These are phyloP conservation scores for Dryadomyces quercivorus DNA, from an alignment of 2,329 filamentous ascomycete genomes.

Conservation along the genomic window DNA sequence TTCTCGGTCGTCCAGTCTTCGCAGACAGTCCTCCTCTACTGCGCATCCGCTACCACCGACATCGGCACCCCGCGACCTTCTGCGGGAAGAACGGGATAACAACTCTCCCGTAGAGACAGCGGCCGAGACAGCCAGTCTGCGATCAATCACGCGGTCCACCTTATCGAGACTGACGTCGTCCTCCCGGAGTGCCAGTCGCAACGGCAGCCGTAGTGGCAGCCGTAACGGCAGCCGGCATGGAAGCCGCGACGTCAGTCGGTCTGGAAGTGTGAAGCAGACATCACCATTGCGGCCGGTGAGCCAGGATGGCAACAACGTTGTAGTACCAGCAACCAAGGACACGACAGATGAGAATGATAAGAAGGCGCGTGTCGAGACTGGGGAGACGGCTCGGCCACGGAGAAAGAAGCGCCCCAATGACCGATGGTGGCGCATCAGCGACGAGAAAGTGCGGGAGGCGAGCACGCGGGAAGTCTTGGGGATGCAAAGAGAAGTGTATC, in stretches of 20 bases:
- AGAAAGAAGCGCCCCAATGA: conserved; percentile 41
- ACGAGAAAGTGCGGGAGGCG: conserved; percentile 91
- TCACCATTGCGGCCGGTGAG: background rate
- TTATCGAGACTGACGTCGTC: conserved; percentile 33
- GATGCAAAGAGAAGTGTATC: conserved; percentile 93
- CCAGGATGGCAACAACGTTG: background rate
- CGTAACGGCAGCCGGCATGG: conserved; percentile 18
- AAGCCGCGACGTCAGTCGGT: conserved; percentile 17
- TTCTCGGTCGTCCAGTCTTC: conserved; percentile 6
- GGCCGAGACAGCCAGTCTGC: conserved; percentile 37
- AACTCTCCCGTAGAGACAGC: conserved; percentile 25
- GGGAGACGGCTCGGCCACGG: conserved; percentile 2
- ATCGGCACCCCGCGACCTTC: conserved; percentile 11
- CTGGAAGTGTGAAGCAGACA: background rate
- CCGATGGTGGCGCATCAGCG: conserved; percentile 95
- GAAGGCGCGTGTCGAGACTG: background rate
- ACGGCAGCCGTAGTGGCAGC: conserved; percentile 14
- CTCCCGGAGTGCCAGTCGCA: conserved; percentile 18
- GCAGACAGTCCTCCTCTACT: conserved; percentile 2
- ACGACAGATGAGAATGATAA: conserved; percentile 1
- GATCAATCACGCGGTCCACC: conserved; percentile 43
- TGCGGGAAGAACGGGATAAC: conserved; percentile 12
- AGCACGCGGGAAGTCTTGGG: conserved; percentile 82
- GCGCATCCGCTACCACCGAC: conserved; percentile 14
- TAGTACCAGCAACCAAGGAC: background rate